Percentiles rank a stretch among this genome's conserved stretches.
These are phyloP conservation scores for Miscanthus sacchariflorus DNA, from an alignment of 202 grass and related monocot species.

Conservation along the genomic window DNA sequence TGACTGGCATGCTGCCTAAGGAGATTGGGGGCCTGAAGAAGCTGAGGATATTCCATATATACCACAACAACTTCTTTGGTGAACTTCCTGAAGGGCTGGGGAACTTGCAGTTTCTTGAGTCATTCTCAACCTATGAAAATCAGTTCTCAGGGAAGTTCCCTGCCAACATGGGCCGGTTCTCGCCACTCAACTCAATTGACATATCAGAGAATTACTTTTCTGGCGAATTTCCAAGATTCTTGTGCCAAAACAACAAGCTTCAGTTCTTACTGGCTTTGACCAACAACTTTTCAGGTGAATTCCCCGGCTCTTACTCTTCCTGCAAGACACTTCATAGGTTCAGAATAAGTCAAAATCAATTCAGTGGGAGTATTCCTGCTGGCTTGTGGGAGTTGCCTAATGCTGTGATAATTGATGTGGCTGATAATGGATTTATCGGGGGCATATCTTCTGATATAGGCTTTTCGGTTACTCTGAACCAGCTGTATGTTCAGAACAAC, in stretches of 20 bases:
- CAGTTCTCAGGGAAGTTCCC: constrained; percentile 84
- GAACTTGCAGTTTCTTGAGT: constrained; percentile 72
- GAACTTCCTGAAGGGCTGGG: constrained; percentile 79
- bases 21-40: constrained; percentile 70
- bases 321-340: constrained; percentile 95
- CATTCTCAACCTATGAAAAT: constrained; percentile 93
- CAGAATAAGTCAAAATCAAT: constrained; percentile 84
- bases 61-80: constrained; percentile 81
- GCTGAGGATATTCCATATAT: constrained; percentile 85
- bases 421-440: constrained; percentile 75
- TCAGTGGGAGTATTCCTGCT: constrained; percentile 65
- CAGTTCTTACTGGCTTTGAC: constrained; percentile 85
- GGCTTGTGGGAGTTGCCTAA: constrained; percentile 82
- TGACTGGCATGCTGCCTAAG: constrained; percentile 68
- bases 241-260: constrained; percentile 81
- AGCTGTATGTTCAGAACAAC: constrained; percentile 94
- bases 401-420: constrained; percentile 92
- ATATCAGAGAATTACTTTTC: constrained; percentile 95
- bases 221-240: constrained; percentile 83
- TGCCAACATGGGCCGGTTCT: constrained; percentile 69
- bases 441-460: constrained; percentile 78
- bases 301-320: constrained; percentile 74
- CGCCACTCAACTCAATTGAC: constrained; percentile 83
- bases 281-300: constrained; percentile 93
- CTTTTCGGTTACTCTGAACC: constrained; percentile 70